phyloP scores from a whole-genome alignment of 805 yeast genomes.

The Ogataea dorogensis region DNA sequence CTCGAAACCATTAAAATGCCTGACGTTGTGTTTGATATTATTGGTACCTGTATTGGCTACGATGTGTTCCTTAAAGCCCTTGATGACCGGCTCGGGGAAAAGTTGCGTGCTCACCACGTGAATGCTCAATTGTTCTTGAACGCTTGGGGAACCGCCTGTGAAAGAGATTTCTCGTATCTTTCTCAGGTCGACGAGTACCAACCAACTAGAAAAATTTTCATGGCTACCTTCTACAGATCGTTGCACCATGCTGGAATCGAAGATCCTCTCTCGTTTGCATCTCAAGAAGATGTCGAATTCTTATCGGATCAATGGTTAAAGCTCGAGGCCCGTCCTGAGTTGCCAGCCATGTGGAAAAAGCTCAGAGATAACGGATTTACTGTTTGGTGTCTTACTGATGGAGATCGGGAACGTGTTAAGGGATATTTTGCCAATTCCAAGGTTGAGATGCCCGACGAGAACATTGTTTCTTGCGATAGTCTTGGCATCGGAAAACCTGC shows the following conservation, averaged over 20 bases:
- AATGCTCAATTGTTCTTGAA: conserved; percentile 21
- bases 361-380: conserved; percentile 25
- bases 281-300: conserved; percentile 24
- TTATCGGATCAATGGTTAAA: conserved; percentile 19
- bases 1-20: conserved; percentile 20
- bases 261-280: conserved; percentile 20
- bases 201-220: conserved; percentile 19
- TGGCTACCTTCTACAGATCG: conserved; percentile 24
- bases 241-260: conserved; percentile 22
- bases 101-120: conserved; percentile 22
- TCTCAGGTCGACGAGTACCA: conserved; percentile 22
- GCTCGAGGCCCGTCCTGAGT: conserved; percentile 23
- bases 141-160: conserved; percentile 56
- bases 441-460: conserved; percentile 23
- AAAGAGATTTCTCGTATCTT: conserved; percentile 60
- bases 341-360: conserved; percentile 19
- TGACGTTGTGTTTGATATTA: conserved; percentile 31
- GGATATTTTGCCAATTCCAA: conserved; percentile 23
- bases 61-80: conserved; percentile 27
- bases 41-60: conserved; percentile 31
- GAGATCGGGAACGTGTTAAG: conserved; percentile 21
- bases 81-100: conserved; percentile 23
- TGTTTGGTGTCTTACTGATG: conserved; percentile 27
- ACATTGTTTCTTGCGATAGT: conserved; percentile 26
- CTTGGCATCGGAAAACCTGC: conserved; percentile 28